Base-by-base conservation (phyloP, 768 basidiomycete species). In the Lactarius evosmus region DNA sequence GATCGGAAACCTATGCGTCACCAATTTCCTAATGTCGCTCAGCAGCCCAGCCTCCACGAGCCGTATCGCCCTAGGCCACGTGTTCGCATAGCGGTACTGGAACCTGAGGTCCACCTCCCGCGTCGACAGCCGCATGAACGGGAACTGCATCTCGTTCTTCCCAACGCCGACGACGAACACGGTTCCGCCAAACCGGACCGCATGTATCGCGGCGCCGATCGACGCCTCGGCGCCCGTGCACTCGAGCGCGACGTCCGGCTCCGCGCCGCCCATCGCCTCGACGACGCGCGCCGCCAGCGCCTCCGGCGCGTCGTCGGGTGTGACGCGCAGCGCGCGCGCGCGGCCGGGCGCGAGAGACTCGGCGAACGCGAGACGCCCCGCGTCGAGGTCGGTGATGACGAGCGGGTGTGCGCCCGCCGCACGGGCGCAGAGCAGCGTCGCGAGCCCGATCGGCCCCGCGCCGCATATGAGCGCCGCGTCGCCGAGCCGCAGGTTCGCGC, bases 41-140 rank as follows among this genome's bases (percentile, higher is more conserved):
- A 95, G 75, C 32, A 85, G 83, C 25, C 86, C 85, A 44, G 88
- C 85, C 22, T 73, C 77, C n/a, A 95, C 81, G 9, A 95, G 84
- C 4, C 87, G 82, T 62, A 95, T 84, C 2, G 93, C 93, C 70
- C 89, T 91, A 11, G 91, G 91, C 75, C 93, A 95, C 79, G 87
- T 75, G 69, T 85, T 87, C 29, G 83, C 82, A 66, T 88, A 88
- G 29, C 86, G 83, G 70, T 86, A 88, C 73, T 85, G 85, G 74
- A 88, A 86, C 63, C 79, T 79, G 60, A 88, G 78, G 66, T 88
- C 86, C 55, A 88, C 85, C 71, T 88, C 86, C 62, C 87, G 86
- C 33, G 83, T 85, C 66, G 83, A 85, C 41, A 88, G 78, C 68
- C 86, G 83, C 86, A 88, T 87, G 74, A 88, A 87, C 19, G 87